Conservation (phyloP, 1,284 basidiomycete genomes). For the Malassezia slooffiae region DNA sequence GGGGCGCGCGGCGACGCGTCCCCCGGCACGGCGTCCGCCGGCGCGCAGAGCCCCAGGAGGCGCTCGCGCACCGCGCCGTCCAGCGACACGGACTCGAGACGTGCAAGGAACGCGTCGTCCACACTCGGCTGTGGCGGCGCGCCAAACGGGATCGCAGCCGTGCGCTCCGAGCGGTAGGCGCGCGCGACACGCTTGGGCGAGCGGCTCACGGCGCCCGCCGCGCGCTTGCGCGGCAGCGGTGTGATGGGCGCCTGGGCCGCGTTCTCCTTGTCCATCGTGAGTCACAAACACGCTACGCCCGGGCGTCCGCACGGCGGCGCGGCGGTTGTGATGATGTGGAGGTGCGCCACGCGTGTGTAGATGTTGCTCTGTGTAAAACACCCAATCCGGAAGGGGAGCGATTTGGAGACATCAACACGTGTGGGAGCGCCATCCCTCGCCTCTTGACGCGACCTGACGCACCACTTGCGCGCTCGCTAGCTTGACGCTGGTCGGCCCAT, state of each 20-base stretch:
- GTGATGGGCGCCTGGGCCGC: background rate
- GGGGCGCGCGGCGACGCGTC: background rate
- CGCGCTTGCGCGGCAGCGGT: background rate
- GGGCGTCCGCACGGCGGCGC: no score
- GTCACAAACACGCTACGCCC: background rate
- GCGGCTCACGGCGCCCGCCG: background rate
- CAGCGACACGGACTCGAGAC: constrained; percentile 5
- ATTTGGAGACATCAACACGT: no score
- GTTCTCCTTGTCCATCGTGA: constrained; percentile 5
- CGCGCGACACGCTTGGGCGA: constrained; percentile 6
- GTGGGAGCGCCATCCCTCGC: no score
- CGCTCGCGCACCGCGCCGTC: constrained; percentile 2
- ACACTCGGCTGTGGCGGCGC: background rate
- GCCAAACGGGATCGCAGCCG: background rate
- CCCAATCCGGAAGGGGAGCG: no score
- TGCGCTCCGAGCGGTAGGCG: background rate
- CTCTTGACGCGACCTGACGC: no score
- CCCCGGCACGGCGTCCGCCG: background rate
- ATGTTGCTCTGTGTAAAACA: constrained; percentile 8
- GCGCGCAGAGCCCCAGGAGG: no score
- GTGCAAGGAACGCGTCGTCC: background rate
- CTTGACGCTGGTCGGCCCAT: no score
- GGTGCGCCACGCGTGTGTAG: no score
- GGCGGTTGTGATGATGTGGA: no score
- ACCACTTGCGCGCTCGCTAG: no score